Evolutionary conservation across 176 grass and related monocot species (phyloP).

Genomic region (Areca catechu): DNA sequence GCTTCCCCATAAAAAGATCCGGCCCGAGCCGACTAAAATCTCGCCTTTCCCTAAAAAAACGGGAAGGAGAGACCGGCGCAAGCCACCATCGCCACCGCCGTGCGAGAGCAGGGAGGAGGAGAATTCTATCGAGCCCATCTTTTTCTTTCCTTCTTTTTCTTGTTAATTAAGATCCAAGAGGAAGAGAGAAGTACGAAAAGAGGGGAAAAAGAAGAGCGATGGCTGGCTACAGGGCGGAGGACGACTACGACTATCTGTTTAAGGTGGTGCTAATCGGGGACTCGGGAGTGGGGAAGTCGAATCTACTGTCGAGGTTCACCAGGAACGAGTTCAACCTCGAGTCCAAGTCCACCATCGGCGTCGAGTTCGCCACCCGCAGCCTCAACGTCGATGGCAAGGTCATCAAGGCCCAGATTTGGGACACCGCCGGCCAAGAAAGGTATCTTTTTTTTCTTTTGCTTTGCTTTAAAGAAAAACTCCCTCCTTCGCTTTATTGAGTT

Average conservation of each 20-base stretch:
- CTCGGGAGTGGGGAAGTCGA: slow-evolving; percentile 37
- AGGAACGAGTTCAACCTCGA: slow-evolving; percentile 38
- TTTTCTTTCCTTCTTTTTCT: too few relatives aligned
- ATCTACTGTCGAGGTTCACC: slow-evolving; percentile 35
- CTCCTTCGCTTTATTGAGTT: too few relatives aligned
- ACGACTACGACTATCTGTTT: slow-evolving; percentile 40
- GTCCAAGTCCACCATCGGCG: slow-evolving; percentile 29
- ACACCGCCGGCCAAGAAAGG: slow-evolving; percentile 44
- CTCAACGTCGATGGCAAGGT: slow-evolving; percentile 33
- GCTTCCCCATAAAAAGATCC: too few relatives aligned
- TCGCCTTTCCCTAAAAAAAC: too few relatives aligned
- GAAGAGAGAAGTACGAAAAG: slow-evolving; percentile 2
- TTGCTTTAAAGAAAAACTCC: too few relatives aligned
- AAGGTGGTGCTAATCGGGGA: slow-evolving; percentile 40
- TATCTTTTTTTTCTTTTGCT: not conserved
- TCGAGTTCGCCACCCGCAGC: slow-evolving; percentile 29
- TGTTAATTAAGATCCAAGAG: too few relatives aligned
- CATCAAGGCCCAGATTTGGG: slow-evolving; percentile 51
- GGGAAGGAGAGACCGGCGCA: too few relatives aligned
- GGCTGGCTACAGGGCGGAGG: slow-evolving; percentile 26
- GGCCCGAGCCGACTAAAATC: too few relatives aligned
- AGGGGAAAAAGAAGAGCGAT: slow-evolving; percentile 2
- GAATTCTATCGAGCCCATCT: too few relatives aligned
- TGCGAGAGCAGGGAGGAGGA: too few relatives aligned
- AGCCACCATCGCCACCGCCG: too few relatives aligned